Base-by-base conservation (phyloP, 352 stramenopile genomes). In the Phytophthora brassicae region DNA sequence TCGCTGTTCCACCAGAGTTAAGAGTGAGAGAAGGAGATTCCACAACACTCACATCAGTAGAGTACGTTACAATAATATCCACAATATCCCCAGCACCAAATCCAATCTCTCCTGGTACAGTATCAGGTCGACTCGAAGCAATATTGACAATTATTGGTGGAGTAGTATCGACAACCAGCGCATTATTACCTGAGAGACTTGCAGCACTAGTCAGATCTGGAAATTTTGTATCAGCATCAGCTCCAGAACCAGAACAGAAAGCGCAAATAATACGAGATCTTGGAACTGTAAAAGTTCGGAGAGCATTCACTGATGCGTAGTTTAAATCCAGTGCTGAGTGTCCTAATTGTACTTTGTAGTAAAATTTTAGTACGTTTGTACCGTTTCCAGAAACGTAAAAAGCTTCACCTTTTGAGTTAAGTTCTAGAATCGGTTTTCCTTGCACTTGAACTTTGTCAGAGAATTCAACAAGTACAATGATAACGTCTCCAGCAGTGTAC, bases 11-110 rank as follows among this genome's bases (percentile, higher is more conserved):
- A 7, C 72, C 77, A 0, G 81, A 84, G 23, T 83, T 90, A 0
- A 94, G 46, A 1, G 48, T 13, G 9, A 94, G 46, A 0, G 60
- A 75, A 2, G 82, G 80, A 14, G 60, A 45, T 0, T 79, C 84
- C 2, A 60, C 39, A 2, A 93, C 77, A 4, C 56, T 26, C 1
- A 96, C 72, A 16, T 86, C 77, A 2, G 63, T 68, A 0, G 85
- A 89, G 33, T 89, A 94, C 16, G 68, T 54, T 16, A 93, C 82
- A 3, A 77, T 61, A 20, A 96, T 66, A 17, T 91, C 72, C 19
- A 96, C 60, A 8, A 89, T 72, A 36, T 94, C 84, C 2, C 85
- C 87, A 7, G 85, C 53, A 3, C 82, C 85, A 44, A 91, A 94
- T 0, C 70, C 77, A 22, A 59, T 38, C 0, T 44, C 74, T 6